Base-by-base conservation (phyloP, 2,329 filamentous ascomycete species). In the Penicillium verrucosum region DNA sequence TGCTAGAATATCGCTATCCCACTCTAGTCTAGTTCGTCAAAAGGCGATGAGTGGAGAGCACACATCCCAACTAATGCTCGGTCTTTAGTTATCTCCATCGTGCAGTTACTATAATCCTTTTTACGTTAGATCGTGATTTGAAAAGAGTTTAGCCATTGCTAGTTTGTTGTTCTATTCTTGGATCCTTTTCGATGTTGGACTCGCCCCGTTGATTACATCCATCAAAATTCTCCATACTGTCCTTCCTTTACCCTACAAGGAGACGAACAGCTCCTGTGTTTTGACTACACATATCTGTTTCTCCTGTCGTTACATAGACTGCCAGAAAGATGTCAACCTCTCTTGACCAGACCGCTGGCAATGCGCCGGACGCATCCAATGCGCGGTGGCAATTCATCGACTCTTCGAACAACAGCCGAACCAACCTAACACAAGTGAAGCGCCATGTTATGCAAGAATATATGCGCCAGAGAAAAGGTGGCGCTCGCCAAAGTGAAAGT, bases 381-480 rank as follows among this genome's bases (percentile, higher is more conserved):
- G 62, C 54, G 44, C 67, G 70, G 32, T 77, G 74, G 67, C 73
- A 75, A 56, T 77, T 77, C 52, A 75, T 77, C 51, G 74, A 77
- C 57, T 66, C 70, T 54, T 75, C 70, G 10, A 66, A 70, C 50
- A 70, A 73, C 43, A 70, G 66, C 49, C 65, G 72, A 23, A 65
- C 59, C 46, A 76, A 75, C 41, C 60, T 74, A 42, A 76, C 73
- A 1, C 71, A 70, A 57, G 74, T 77, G 37, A 76, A 75, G 49
- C 73, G 74, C 23, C 75, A 77, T 73, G 74, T 77, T 7, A 77
- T 77, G 75, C 72, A 75, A 57, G 73, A 77, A 49, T 75, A 71
- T 58, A 73, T 76, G 65, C 72, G 72, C 21, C 72, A 75, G 44
- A 76, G 75, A 52, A 66, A 66, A 49, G 51, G 62, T 2, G 37